phyloP scores from a whole-genome alignment of 1,139 yeast species.

The Candida glucosophila region DNA sequence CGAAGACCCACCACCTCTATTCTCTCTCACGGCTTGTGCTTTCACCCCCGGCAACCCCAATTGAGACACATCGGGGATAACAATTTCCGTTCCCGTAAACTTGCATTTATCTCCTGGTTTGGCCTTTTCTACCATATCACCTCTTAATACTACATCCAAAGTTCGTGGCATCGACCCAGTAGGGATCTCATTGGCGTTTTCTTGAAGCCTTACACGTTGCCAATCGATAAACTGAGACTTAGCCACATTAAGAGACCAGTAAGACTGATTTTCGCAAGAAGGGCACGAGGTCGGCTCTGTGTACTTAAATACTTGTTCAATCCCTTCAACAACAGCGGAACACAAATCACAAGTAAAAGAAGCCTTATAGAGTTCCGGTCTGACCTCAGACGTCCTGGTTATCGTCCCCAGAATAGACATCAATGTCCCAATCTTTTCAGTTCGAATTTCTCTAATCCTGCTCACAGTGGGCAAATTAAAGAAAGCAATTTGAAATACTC shows the following conservation, averaged over 20 bases:
- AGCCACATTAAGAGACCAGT: conserved; percentile 76
- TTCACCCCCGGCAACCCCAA: conserved; percentile 95
- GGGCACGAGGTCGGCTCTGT: conserved; percentile 96
- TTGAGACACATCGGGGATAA: conserved; percentile 91
- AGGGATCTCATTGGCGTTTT: conserved; percentile 91
- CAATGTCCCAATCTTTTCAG: conserved; percentile 81
- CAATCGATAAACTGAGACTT: conserved; percentile 91
- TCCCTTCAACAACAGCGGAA: conserved; percentile 75
- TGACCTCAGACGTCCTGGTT: conserved; percentile 91
- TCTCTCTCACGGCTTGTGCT: conserved; percentile 73
- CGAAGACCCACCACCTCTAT: conserved; percentile 47
- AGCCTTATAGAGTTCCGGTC: conserved; percentile 88
- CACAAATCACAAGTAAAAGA: conserved; percentile 88
- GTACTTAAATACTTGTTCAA: conserved; percentile 87
- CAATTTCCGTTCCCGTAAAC: conserved; percentile 93
- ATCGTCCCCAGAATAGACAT: conserved; percentile 91
- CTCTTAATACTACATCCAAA: conserved; percentile 83
- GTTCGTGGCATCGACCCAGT: conserved; percentile 99
- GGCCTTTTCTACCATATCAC: conserved; percentile 92
- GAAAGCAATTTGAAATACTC: conserved; percentile 83
- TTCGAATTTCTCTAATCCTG: conserved; percentile 82
- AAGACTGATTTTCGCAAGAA: conserved; percentile 77
- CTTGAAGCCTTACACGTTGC: conserved; percentile 96
- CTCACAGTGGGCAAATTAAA: conserved; percentile 78
- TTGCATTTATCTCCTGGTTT: conserved; percentile 97